Evolutionary conservation across 345 rosid genomes (phyloP).

Genomic region (Melaleuca quinquenervia): DNA sequence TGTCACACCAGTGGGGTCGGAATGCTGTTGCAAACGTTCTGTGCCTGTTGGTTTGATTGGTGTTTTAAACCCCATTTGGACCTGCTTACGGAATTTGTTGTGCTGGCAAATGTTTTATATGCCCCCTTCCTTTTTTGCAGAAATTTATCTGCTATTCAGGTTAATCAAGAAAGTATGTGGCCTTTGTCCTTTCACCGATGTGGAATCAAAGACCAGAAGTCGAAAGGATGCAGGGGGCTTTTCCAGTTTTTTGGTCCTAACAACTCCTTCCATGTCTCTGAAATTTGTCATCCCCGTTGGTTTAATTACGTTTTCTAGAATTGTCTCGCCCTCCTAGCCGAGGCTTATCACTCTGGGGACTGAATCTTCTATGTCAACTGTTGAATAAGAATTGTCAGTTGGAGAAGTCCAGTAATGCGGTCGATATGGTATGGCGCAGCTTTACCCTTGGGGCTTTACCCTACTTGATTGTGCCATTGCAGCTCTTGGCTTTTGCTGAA

Average conservation of each 20-base stretch:
- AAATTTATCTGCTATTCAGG: background rate
- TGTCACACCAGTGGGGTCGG: background rate
- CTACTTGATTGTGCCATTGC: background rate
- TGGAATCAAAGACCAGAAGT: background rate
- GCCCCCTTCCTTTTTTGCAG: background rate
- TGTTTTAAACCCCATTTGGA: background rate
- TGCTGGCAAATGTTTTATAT: background rate
- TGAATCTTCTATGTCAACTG: background rate
- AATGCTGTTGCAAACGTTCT: background rate
- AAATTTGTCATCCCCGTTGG: background rate
- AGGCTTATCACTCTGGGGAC: background rate
- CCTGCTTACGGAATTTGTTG: background rate
- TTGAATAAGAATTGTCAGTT: background rate
- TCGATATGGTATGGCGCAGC: background rate
- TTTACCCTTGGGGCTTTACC: background rate
- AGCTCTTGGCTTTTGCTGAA: background rate
- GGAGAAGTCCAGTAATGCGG: background rate
- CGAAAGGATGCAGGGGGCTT: background rate
- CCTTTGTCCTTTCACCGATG: background rate
- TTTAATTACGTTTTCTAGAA: background rate
- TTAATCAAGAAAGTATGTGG: background rate
- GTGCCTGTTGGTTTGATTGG: background rate
- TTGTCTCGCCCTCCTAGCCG: background rate
- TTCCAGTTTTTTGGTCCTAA: background rate
- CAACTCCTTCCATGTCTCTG: background rate